Evolutionary conservation across 805 yeast species (phyloP), one percentile per base, ranked within the genome.

Genomic region (Wickerhamiella cacticola): DNA sequence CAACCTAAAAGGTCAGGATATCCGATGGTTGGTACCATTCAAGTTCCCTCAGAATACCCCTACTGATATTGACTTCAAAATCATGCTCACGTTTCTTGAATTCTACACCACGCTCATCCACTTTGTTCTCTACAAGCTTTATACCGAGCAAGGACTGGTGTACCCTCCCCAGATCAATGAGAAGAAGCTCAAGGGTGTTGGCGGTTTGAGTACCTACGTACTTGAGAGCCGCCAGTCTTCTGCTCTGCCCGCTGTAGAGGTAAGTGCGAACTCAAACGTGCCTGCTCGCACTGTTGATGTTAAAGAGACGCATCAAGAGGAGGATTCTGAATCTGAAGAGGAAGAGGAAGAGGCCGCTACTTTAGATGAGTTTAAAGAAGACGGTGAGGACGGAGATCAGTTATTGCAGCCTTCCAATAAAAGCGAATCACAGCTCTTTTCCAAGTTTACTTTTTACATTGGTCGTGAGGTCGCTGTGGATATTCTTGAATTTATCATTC

Each of bases 391-490:
- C 36, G 95, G 86, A 61, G 68, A 64, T 40, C 50, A 56, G 19
- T 73, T 88, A 57, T 68, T 68, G 42, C 96, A 88, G 68, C 97
- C 87, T 6, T 25, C 49, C 3, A 25, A 44, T 13, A 40, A 41
- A 19, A 22, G 35, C 18, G 23, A 52, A 9, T 51, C 57, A n/a
- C 51, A 52, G 18, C 68, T 92, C 45, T 84, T 89, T 60, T 70
- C 80, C 39, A 74, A 76, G 48, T 82, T 87, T 63, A 75, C 81
- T 3, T 89, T 92, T 65, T 92, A 68, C 62, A 76, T 92, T 50
- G 95, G 96, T 48, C 82, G 98, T 66, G 98, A 92, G 69, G 97
- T 92, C 35, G 85, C 97, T 22, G 70, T 88, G 53, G 97, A 92
- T 57, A 76, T 87, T 55, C 69, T 89, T 55, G 97, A 92, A 68